These are phyloP conservation scores for Pinus taeda DNA, from an alignment of 75 land plant species.

Conservation along the genomic window DNA sequence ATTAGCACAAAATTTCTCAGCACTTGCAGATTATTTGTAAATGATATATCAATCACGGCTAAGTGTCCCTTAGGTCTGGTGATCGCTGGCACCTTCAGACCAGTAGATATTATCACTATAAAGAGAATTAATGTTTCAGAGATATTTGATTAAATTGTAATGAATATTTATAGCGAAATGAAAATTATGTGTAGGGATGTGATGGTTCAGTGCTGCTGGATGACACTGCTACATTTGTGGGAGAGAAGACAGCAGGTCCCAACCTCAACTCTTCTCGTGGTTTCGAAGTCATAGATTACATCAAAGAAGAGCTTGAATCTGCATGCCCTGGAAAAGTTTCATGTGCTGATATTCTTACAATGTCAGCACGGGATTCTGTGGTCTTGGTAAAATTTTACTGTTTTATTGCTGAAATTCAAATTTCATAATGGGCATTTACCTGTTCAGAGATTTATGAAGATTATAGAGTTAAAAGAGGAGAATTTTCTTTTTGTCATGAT, in stretches of 20 bases:
- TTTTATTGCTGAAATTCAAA: too few species aligned
- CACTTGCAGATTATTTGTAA: too few species aligned
- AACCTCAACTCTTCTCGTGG: conserved; percentile 11
- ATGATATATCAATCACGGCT: too few species aligned
- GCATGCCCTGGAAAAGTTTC: conserved; percentile 16
- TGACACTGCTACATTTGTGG: background rate
- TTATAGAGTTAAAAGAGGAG: too few species aligned
- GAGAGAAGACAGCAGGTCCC: conserved; percentile 17
- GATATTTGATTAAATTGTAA: background rate
- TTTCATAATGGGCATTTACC: too few species aligned
- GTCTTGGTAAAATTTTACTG: background rate
- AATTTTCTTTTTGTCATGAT: background rate
- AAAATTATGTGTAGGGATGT: conserved; percentile 10
- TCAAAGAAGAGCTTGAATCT: conserved; percentile 17
- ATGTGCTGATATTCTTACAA: conserved; percentile 20
- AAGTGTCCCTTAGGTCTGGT: too few species aligned
- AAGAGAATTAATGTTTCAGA: too few species aligned
- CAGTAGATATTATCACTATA: too few species aligned
- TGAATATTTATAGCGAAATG: too few species aligned
- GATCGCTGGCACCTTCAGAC: too few species aligned
- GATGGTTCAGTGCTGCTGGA: conserved; percentile 20
- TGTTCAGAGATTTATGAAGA: too few species aligned
- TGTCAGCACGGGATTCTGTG: conserved; percentile 14
- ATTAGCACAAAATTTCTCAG: too few species aligned
- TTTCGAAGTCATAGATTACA: conserved; percentile 20